Evolutionary conservation across 306 rosid species (phyloP).

Genomic region (Casuarina glauca): DNA sequence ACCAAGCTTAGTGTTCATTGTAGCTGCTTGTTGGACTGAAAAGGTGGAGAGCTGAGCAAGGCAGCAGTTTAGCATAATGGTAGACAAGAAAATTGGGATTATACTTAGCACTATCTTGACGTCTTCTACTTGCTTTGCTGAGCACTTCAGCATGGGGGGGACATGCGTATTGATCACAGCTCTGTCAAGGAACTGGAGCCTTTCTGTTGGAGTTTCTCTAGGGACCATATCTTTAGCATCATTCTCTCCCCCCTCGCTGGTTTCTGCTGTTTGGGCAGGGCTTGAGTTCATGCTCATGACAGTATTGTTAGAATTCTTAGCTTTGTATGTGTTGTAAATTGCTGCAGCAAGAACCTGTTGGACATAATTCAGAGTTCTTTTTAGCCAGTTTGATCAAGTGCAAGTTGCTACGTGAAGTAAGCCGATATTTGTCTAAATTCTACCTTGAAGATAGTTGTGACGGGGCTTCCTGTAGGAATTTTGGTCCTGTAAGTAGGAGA

Average conservation of each 20-base stretch:
- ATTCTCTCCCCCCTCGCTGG: slow-evolving; percentile 19
- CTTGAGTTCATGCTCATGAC: slow-evolving; percentile 26
- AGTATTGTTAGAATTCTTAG: slow-evolving; percentile 42
- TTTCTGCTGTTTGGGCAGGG: slow-evolving; percentile 34
- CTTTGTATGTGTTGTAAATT: slow-evolving; percentile 36
- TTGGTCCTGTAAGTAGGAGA: slow-evolving; percentile 69
- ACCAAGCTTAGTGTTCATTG: slow-evolving; percentile 87
- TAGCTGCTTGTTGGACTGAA: slow-evolving; percentile 87
- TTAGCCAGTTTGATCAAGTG: neutral
- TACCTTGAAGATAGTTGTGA: slow-evolving; percentile 84
- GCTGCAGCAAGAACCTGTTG: slow-evolving; percentile 73
- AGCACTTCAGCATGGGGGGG: slow-evolving; percentile 55
- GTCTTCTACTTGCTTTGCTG: slow-evolving; percentile 65
- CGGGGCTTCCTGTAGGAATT: slow-evolving; percentile 81
- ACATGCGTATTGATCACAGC: slow-evolving; percentile 47
- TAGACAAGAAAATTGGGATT: slow-evolving; percentile 78
- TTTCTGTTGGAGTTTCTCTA: slow-evolving; percentile 30
- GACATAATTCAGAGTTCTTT: slow-evolving; percentile 1
- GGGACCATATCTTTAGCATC: slow-evolving; percentile 13
- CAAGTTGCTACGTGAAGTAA: no score
- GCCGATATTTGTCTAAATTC: no score
- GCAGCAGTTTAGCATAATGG: slow-evolving; percentile 84
- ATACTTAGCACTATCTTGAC: slow-evolving; percentile 70
- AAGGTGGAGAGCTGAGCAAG: slow-evolving; percentile 90
- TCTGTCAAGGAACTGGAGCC: slow-evolving; percentile 64